Evolutionary conservation across 2,329 filamentous ascomycete genomes (phyloP).

Genomic region (Pseudofabraea citricarpa): DNA sequence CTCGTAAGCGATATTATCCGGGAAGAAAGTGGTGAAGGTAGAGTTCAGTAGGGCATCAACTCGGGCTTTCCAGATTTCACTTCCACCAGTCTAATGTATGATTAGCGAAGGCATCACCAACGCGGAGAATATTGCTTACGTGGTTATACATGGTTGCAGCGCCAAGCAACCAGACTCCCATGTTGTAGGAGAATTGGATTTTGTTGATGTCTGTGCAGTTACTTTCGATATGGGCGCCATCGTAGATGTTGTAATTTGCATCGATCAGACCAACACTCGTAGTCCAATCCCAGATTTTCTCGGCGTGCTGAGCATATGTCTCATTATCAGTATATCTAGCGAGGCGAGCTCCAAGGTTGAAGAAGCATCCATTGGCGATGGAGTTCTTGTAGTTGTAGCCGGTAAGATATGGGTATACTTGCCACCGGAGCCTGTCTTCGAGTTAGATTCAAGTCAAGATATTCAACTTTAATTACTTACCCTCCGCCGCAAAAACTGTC

Average conservation of each 20-base stretch:
- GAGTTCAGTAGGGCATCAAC: conserved; percentile 28
- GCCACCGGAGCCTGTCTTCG: conserved; percentile 60
- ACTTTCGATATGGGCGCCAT: conserved; percentile 42
- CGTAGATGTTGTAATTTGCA: conserved; percentile 48
- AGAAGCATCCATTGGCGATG: conserved; percentile 66
- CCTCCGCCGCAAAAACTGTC: conserved; percentile 68
- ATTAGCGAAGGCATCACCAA: conserved; percentile 51
- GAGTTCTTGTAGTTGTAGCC: conserved; percentile 61
- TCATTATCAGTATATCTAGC: conserved; percentile 73
- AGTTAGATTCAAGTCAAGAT: conserved; percentile 7
- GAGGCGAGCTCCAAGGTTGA: conserved; percentile 65
- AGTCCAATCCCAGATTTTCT: conserved; percentile 65
- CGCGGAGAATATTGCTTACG: conserved; percentile 45
- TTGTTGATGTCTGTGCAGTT: conserved; percentile 49
- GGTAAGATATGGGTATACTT: conserved; percentile 64
- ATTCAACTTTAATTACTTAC: conserved; percentile 11
- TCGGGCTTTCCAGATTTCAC: conserved; percentile 31
- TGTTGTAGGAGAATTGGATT: conserved; percentile 67
- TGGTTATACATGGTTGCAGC: conserved; percentile 42
- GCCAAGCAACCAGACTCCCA: conserved; percentile 58
- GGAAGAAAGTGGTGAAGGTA: conserved; percentile 32
- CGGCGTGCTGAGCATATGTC: conserved; percentile 75
- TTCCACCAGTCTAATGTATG: conserved; percentile 28
- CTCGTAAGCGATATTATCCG: conserved; percentile 53
- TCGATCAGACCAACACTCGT: conserved; percentile 52